Evolutionary conservation across 257 asterid species (phyloP).

Genomic region (Verbena officinalis): DNA sequence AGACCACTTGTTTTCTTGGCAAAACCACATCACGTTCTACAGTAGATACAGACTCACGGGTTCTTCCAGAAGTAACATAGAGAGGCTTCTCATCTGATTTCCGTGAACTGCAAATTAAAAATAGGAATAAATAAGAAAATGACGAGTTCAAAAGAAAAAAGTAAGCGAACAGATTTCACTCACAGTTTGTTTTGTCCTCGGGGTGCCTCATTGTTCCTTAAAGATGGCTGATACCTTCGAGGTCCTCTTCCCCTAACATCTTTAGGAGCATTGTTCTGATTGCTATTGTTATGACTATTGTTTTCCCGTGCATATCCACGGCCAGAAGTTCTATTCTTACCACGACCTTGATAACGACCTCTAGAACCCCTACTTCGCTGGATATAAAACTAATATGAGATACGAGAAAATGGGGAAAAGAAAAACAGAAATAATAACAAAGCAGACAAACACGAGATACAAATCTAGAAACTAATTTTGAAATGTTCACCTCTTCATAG

Average conservation of each 20-base stretch:
- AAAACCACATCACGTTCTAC: conserved; percentile 44
- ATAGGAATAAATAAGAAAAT: conserved; percentile 15
- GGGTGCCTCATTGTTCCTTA: conserved; percentile 58
- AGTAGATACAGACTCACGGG: conserved; percentile 48
- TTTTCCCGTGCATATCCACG: conserved; percentile 57
- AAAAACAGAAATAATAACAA: not conserved
- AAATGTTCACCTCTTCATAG: conserved; percentile 63
- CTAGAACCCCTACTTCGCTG: conserved; percentile 76
- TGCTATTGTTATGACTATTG: conserved; percentile 50
- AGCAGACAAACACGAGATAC: not conserved
- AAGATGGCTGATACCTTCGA: conserved; percentile 76
- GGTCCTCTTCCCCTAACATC: conserved; percentile 90
- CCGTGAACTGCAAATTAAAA: conserved; percentile 53
- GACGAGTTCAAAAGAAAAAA: not conserved
- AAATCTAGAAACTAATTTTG: conserved; percentile 19
- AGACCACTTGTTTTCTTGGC: conserved; percentile 56
- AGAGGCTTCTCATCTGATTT: conserved; percentile 54
- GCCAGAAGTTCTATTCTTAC: conserved; percentile 62
- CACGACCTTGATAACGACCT: conserved; percentile 79
- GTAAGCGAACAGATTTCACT: conserved; percentile 39
- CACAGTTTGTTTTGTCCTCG: conserved; percentile 62
- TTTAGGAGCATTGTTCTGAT: conserved; percentile 56
- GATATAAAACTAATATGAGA: conserved; percentile 29
- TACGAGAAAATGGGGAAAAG: conserved; percentile 13
- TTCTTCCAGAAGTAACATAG: conserved; percentile 48